Evolutionary conservation across 2,329 filamentous ascomycete species (phyloP).

Genomic region (Cladophialophora yegresii): DNA sequence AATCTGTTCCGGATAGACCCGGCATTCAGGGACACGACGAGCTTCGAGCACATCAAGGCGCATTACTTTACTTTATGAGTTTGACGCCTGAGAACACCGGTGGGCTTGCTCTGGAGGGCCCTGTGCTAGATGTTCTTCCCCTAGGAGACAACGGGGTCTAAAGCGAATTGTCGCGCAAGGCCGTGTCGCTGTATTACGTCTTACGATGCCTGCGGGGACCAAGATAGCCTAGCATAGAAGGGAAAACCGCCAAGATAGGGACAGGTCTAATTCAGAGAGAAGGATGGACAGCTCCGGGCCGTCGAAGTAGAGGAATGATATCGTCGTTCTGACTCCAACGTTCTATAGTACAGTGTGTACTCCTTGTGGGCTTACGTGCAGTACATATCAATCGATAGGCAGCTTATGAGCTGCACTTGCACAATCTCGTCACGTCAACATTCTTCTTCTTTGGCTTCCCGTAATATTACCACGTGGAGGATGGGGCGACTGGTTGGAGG

Average conservation of each 20-base stretch:
- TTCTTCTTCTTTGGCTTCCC: background rate
- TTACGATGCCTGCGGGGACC: background rate
- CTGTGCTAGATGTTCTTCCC: slow-evolving; percentile 26
- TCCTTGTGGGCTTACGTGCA: background rate
- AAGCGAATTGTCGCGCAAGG: background rate
- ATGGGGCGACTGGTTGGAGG: no score
- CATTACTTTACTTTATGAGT: slow-evolving; percentile 29
- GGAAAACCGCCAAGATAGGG: background rate
- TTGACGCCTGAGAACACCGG: slow-evolving; percentile 19
- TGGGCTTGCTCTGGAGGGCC: slow-evolving; percentile 29
- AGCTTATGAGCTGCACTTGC: background rate
- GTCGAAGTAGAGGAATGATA: background rate
- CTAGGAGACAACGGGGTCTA: slow-evolving; percentile 16
- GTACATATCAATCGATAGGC: background rate
- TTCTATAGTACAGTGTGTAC: background rate
- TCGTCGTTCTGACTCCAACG: background rate
- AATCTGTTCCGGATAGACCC: slow-evolving; percentile 48
- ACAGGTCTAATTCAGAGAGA: background rate
- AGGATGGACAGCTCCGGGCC: background rate
- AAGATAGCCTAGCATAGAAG: no score
- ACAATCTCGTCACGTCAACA: background rate
- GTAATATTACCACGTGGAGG: background rate
- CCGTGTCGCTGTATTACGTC: background rate
- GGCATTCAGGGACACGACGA: slow-evolving; percentile 48
- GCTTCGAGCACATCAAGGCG: slow-evolving; percentile 41